Base-by-base conservation (phyloP, 2,329 filamentous ascomycete species). In the Paracoccidioides lutzii region DNA sequence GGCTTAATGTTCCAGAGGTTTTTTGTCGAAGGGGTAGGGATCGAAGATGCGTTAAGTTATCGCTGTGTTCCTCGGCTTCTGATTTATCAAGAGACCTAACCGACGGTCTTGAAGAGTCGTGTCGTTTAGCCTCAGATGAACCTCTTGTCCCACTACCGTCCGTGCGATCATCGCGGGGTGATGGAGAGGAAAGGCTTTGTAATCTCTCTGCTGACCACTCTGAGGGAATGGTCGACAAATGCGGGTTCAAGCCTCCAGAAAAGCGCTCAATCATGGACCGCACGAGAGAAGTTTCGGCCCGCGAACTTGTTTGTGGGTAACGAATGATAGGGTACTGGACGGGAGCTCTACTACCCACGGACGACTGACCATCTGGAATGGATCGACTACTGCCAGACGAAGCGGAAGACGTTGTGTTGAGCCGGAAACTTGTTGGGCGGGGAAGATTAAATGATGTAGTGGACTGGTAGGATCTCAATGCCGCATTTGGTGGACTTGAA, bases 171-270 rank as follows among this genome's bases (percentile, higher is more conserved):
- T 59, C 57, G 30, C 42, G 49, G 38, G 54, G 61, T 10, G 61
- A 60, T 5, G 63, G 59, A n/a, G 64, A 63, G 10, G 62, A 45
- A 35, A 58, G 61, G 54, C 65, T 64, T 15, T 63, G 55, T 55
- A 65, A 57, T 55, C 64, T 65, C 52, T 72, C 69, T 12, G 65
- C 67, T 10, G 70, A 71, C 65, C 66, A 69, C 55, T 71, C 69
- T 15, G 75, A 76, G 2, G 71, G 71, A 4, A 76, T 71, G 7
- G 71, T 71, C 10, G 74, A 76, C 30, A 76, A 63, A 46, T 72
- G 70, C 50, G 71, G 70, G 54, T 71, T 71, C 65, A 71, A 73
- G 53, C 67, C 67, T 22, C 68, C 64, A 12, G 67, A 65, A 22
- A 67, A 65, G 28, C 64, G 65, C 40, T 69, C 67, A 6, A 66